These are phyloP conservation scores for Stramenopiles sp. DNA, from an alignment of 352 stramenopile genomes.

Conservation along the genomic window DNA sequence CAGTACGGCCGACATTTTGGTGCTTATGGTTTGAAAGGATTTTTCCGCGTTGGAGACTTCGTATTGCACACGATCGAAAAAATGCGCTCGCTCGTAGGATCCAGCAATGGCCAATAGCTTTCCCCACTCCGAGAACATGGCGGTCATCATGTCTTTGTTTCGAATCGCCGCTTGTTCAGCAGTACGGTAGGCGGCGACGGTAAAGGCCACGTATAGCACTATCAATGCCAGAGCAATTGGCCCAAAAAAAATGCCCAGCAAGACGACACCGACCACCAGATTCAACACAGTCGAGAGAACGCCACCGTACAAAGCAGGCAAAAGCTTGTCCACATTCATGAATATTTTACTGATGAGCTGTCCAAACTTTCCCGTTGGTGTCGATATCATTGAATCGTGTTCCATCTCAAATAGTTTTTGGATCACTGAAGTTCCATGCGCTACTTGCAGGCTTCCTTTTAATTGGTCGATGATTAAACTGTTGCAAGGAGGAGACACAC, in stretches of 20 bases:
- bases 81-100: slow-evolving; percentile 17
- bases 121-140: slow-evolving; percentile 17
- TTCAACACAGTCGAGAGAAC: slow-evolving; percentile 10
- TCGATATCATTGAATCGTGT: slow-evolving; percentile 10
- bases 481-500: slow-evolving; percentile 6
- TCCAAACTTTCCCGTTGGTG: slow-evolving; percentile 13
- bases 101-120: slow-evolving; percentile 14
- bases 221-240: slow-evolving; percentile 14
- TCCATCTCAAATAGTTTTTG: slow-evolving; percentile 13
- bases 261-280: slow-evolving; percentile 11
- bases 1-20: slow-evolving; percentile 12
- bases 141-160: slow-evolving; percentile 18
- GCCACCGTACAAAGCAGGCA: slow-evolving; percentile 17
- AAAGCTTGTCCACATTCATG: slow-evolving; percentile 17
- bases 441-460: slow-evolving; percentile 14
- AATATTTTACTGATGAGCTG: slow-evolving; percentile 18
- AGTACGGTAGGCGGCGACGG: slow-evolving; percentile 4
- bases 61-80: slow-evolving; percentile 17
- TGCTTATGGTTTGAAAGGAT: slow-evolving; percentile 11
- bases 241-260: slow-evolving; percentile 14
- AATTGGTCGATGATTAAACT: neutral
- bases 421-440: slow-evolving; percentile 9
- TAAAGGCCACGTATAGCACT: slow-evolving; percentile 16
- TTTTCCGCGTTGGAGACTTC: neutral
- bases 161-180: slow-evolving; percentile 14